These are phyloP conservation scores for Pestalotiopsis sp. DNA, from an alignment of 2,329 filamentous ascomycete genomes.

Conservation along the genomic window DNA sequence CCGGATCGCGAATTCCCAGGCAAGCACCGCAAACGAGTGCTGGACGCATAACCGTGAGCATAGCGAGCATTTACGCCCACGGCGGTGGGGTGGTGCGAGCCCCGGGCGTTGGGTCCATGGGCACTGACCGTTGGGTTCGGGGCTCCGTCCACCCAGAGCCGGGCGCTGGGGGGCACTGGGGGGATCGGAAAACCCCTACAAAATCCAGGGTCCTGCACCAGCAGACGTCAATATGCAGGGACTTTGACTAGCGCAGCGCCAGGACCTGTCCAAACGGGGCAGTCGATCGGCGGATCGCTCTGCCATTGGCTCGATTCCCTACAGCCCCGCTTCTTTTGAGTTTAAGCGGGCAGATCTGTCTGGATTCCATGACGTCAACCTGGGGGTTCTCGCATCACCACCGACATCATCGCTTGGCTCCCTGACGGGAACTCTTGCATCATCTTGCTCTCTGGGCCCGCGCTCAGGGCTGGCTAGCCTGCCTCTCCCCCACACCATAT, in stretches of 20 bases:
- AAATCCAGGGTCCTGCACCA: constrained; percentile 10
- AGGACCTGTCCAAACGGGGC: not conserved
- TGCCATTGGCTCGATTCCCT: not conserved
- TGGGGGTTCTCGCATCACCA: constrained; percentile 22
- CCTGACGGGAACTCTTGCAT: constrained; percentile 15
- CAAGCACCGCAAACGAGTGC: constrained; percentile 48
- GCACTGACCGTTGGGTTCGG: not conserved
- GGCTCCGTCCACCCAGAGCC: no score
- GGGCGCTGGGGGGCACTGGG: not conserved
- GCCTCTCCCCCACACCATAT: not conserved
- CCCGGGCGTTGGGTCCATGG: no score
- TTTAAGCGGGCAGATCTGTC: not conserved
- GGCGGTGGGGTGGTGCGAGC: not conserved
- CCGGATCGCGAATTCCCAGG: constrained; percentile 84
- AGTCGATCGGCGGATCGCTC: not conserved
- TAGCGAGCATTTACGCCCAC: not conserved
- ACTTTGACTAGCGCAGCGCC: constrained; percentile 2
- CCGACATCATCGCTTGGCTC: constrained; percentile 23
- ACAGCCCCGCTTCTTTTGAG: not conserved
- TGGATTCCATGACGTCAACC: constrained; percentile 20
- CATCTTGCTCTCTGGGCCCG: not conserved
- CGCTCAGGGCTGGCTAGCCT: not conserved
- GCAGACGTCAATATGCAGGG: constrained; percentile 19
- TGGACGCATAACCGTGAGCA: not conserved
- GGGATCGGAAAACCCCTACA: not conserved